phyloP scores from a whole-genome alignment of 2,329 filamentous ascomycete species.

The Scedosporium aurantiacum region DNA sequence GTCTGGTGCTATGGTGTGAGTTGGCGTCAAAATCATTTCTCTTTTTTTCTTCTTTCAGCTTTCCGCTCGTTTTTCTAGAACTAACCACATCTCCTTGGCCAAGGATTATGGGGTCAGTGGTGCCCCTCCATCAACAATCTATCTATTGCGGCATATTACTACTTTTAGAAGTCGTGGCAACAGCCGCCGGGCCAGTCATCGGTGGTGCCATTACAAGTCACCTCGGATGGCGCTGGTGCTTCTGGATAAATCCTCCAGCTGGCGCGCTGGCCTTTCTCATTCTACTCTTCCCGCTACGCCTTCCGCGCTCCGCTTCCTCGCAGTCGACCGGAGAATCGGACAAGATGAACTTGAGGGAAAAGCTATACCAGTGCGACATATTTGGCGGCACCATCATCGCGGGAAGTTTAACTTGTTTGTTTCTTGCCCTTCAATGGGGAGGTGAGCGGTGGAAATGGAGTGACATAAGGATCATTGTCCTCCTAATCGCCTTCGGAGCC shows the following conservation, averaged over 20 bases:
- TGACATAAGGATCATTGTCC: slow-evolving; percentile 20
- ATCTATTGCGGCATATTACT: slow-evolving; percentile 9
- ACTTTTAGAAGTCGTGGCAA: slow-evolving; percentile 25
- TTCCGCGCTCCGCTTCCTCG: slow-evolving; percentile 24
- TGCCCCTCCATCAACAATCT: slow-evolving; percentile 13
- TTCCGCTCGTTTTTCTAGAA: slow-evolving; percentile 11
- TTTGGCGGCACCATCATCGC: slow-evolving; percentile 19
- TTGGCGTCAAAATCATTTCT: not conserved
- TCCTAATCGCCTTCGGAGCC: slow-evolving; percentile 23
- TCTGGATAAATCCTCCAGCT: slow-evolving; percentile 50
- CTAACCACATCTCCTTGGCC: slow-evolving; percentile 7
- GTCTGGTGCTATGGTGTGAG: slow-evolving; percentile 11
- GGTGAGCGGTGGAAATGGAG: slow-evolving; percentile 23
- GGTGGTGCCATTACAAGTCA: slow-evolving; percentile 48
- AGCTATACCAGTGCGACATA: not conserved
- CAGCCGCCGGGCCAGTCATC: slow-evolving; percentile 39
- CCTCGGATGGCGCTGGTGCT: slow-evolving; percentile 49
- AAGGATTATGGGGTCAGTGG: slow-evolving; percentile 14
- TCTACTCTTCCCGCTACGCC: slow-evolving; percentile 37
- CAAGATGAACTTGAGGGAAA: not conserved
- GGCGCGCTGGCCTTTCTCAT: slow-evolving; percentile 32
- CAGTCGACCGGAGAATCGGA: not conserved
- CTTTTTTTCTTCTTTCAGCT: too few relatives aligned
- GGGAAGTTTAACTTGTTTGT: slow-evolving; percentile 31
- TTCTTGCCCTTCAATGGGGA: slow-evolving; percentile 41